phyloP scores from a whole-genome alignment of 1,284 basidiomycete genomes.

The Cronartium quercuum region DNA sequence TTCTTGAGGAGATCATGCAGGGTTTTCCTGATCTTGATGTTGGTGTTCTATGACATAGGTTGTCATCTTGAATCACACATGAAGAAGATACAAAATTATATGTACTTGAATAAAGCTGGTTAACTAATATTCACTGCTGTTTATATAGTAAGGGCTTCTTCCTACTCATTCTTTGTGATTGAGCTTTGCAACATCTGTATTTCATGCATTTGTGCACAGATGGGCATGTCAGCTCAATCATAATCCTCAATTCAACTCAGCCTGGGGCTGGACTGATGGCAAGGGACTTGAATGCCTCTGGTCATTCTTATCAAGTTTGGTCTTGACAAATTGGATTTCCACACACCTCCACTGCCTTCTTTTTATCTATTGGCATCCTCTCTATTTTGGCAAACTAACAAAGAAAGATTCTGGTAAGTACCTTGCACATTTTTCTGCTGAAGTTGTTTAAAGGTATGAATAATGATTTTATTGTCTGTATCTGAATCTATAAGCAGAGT shows the following conservation, averaged over 20 bases:
- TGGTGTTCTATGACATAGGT: conserved; percentile 14
- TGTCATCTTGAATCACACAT: conserved; percentile 4
- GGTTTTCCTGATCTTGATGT: not conserved
- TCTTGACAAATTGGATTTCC: not conserved
- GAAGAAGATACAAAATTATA: not conserved
- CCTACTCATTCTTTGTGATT: not conserved
- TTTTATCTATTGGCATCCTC: not conserved
- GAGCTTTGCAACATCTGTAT: conserved; percentile 14
- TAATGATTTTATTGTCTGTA: not conserved
- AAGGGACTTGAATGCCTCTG: conserved; percentile 27
- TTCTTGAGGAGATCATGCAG: not conserved
- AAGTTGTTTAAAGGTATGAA: not conserved
- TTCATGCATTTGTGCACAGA: conserved; percentile 33
- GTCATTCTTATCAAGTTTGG: conserved; percentile 15
- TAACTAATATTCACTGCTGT: not conserved
- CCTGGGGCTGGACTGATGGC: conserved; percentile 20
- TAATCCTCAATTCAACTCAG: conserved; percentile 2
- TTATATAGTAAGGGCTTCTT: not conserved
- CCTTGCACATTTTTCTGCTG: not conserved
- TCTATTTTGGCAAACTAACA: not conserved
- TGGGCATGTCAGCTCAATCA: conserved; percentile 24
- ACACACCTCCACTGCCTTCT: not conserved
- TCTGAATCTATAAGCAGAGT: not conserved
- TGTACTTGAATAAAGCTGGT: not conserved
- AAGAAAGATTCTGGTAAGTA: not conserved